Evolutionary conservation across 257 asterid genomes (phyloP).

Genomic region (Sherardia arvensis): DNA sequence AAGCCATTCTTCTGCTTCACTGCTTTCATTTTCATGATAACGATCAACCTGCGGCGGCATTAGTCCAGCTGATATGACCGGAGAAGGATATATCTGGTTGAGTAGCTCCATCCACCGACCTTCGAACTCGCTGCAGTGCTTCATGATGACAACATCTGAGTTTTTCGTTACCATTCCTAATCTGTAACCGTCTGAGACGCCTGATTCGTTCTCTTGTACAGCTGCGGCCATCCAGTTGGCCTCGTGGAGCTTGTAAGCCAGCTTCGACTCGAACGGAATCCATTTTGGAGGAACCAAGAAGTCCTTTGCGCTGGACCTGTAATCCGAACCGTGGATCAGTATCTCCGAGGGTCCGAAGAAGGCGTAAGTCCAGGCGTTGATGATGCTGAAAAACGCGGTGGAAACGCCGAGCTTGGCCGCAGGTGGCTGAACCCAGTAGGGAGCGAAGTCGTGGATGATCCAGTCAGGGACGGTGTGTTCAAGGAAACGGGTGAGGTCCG

Average conservation of each 20-base stretch:
- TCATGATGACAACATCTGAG: neutral
- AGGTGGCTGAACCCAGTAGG: conserved; percentile 15
- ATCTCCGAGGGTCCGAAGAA: conserved; percentile 5
- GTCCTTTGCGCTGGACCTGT: conserved; percentile 15
- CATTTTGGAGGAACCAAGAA: conserved; percentile 16
- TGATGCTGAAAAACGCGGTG: conserved; percentile 1
- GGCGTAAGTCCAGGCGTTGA: conserved; percentile 1
- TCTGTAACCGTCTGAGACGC: neutral
- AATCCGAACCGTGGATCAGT: neutral
- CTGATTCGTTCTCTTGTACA: neutral
- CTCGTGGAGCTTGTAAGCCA: conserved; percentile 12
- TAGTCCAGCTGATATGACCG: conserved; percentile 19
- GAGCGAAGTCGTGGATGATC: conserved; percentile 20
- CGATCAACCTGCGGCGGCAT: conserved; percentile 14
- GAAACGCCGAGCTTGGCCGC: conserved; percentile 12
- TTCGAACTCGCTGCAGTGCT: conserved; percentile 17
- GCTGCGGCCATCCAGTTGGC: conserved; percentile 8
- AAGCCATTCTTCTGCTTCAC: conserved; percentile 16
- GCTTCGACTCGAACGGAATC: conserved; percentile 24
- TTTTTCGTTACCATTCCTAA: neutral
- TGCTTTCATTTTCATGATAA: neutral
- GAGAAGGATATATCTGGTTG: conserved; percentile 11
- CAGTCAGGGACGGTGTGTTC: conserved; percentile 17
- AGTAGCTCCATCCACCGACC: conserved; percentile 24
- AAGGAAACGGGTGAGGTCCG: conserved; percentile 14